phyloP scores from a whole-genome alignment of 177 flowering plant genomes.

The Vitis hybrid region DNA sequence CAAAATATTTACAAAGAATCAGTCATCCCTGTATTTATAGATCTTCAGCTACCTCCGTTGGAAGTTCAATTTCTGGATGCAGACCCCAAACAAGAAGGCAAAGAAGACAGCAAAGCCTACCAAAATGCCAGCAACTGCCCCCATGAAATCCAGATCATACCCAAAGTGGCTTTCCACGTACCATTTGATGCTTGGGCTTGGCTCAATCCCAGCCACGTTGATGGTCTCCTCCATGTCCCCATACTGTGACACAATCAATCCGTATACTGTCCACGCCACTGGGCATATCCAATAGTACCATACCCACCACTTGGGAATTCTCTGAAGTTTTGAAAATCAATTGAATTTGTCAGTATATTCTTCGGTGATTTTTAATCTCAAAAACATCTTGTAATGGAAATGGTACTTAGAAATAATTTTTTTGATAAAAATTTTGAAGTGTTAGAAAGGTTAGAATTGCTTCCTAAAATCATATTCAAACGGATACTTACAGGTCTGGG shows the following conservation, averaged over 20 bases:
- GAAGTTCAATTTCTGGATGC: constrained; percentile 48
- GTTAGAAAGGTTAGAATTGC: too few relatives aligned
- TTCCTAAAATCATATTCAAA: too few relatives aligned
- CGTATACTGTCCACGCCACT: constrained; percentile 57
- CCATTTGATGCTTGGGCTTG: constrained; percentile 20
- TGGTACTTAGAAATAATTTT: too few relatives aligned
- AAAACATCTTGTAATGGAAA: too few relatives aligned
- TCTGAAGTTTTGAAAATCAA: constrained; percentile 17
- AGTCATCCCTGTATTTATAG: not conserved
- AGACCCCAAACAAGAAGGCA: constrained; percentile 42
- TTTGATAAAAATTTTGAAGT: too few relatives aligned
- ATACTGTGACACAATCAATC: constrained; percentile 50
- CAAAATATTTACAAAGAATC: not conserved
- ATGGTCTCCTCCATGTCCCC: constrained; percentile 38
- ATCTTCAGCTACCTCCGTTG: constrained; percentile 33
- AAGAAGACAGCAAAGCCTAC: constrained; percentile 42
- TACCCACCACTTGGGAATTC: constrained; percentile 59
- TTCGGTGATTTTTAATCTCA: too few relatives aligned
- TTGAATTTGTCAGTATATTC: too few relatives aligned
- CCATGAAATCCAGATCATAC: constrained; percentile 43
- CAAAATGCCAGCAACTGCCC: constrained; percentile 41
- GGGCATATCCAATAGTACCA: constrained; percentile 68
- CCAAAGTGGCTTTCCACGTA: constrained; percentile 34
- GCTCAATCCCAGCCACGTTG: constrained; percentile 26
- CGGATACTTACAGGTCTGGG: constrained; percentile 57